phyloP scores from a whole-genome alignment of 2,329 filamentous ascomycete species.

The Ilyonectria sp. region DNA sequence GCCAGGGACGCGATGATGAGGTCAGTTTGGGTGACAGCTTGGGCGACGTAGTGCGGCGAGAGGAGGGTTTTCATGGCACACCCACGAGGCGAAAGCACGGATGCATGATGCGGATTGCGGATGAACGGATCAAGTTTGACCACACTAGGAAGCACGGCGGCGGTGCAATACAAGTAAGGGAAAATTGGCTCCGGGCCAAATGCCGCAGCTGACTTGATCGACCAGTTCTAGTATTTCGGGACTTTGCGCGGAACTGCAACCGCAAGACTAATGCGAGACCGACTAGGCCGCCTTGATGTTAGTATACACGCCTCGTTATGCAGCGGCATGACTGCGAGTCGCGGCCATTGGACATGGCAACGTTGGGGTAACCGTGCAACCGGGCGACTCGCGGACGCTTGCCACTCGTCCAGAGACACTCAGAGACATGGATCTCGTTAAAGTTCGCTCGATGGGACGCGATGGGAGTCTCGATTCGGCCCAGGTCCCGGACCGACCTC shows the following conservation, averaged over 20 bases:
- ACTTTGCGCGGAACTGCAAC: not conserved
- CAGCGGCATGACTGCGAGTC: not conserved
- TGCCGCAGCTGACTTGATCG: not conserved
- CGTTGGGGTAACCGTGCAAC: not conserved
- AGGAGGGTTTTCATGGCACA: conserved; percentile 44
- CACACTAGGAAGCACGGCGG: too few relatives aligned
- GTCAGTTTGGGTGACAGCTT: conserved; percentile 39
- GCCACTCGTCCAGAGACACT: not conserved
- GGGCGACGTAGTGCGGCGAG: conserved; percentile 39
- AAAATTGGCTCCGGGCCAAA: not conserved
- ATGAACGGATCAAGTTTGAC: not conserved
- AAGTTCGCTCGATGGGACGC: not conserved
- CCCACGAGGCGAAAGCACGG: not conserved
- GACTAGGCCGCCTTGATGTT: not conserved
- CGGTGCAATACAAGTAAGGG: not conserved
- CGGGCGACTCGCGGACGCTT: not conserved
- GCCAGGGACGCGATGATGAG: conserved; percentile 48
- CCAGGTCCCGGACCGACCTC: not conserved
- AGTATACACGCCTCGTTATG: not conserved
- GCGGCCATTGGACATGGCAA: not conserved
- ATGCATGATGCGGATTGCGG: not conserved
- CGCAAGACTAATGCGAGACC: not conserved
- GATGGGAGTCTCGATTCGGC: not conserved
- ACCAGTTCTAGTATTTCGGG: not conserved
- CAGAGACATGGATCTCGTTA: not conserved